Base-by-base conservation (phyloP, 371 early-diverging fungal species). In the Mortierella sp. region DNA sequence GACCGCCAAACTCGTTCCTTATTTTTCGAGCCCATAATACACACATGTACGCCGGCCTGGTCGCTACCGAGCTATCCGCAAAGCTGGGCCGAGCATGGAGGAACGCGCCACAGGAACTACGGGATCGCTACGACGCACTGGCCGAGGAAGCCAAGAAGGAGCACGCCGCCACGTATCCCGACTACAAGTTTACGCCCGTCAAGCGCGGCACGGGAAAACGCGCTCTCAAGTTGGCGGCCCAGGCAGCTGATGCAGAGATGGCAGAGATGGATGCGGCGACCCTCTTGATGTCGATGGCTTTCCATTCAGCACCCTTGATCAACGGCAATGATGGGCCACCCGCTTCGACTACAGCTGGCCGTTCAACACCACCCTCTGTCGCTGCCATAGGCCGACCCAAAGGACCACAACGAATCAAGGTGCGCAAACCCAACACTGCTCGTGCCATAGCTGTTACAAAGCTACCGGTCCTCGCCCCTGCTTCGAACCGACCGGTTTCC, bases 201-300 rank as follows among this genome's bases (percentile, higher is more conserved):
- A 74, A 77, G 70, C 78, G 83, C 4, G 83, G 83, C 11, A 74
- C 78, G 0, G 83, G 83, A 13, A 82, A 82, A 26, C 77, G 72
- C 13, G 83, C 78, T 4, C 71, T 65, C 10, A 68, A 68, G 8
- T 29, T 72, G 39, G 76, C 71, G 3, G 76, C 73, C 24, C 55
- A 26, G 44, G 74, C 79, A 9, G 61, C 43, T 8, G 79, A 70
- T 8, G 48, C 65, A 22, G 68, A 67, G 53, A 68, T 43, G 45
- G 64, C 68, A 19, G 70, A 58, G 5, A 58, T 58, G 58, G 58
- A 58, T 58, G 58, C 58, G 14, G 58, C 58, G 5, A 29, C 58
- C 19, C 58, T 58, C 16, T 34, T 58, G 34, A 58, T 58, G 34
- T 58, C 58, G 19, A 34, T 58, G 58, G 34, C 58, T 7, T 58